phyloP scores from a whole-genome alignment of 768 basidiomycete genomes.

The Amylocystis lapponica region DNA sequence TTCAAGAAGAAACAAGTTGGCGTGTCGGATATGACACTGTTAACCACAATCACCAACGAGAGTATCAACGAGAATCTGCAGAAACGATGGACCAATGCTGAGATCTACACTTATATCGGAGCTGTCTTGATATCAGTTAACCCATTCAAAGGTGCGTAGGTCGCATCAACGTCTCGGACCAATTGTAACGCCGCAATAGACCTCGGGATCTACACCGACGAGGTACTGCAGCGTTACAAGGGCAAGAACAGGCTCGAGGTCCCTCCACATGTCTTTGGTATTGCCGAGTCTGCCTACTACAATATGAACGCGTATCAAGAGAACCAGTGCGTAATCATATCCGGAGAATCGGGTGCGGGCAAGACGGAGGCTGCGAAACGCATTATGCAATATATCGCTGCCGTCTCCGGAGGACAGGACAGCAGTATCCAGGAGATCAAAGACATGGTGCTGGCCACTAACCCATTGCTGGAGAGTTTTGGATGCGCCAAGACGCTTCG shows the following conservation, averaged over 20 bases:
- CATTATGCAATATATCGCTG: slow-evolving; percentile 99
- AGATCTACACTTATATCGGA: slow-evolving; percentile 99
- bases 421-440: slow-evolving; percentile 96
- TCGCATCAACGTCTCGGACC: neutral
- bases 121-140: slow-evolving; percentile 98
- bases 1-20: slow-evolving; percentile 99
- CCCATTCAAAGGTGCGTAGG: slow-evolving; percentile 77
- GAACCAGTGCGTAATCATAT: slow-evolving; percentile 99
- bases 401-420: slow-evolving; percentile 84
- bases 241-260: slow-evolving; percentile 98
- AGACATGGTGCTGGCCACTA: slow-evolving; percentile 99
- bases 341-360: slow-evolving; percentile 97
- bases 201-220: slow-evolving; percentile 96
- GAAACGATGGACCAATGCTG: slow-evolving; percentile 90
- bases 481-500: slow-evolving; percentile 98
- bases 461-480: slow-evolving; percentile 95
- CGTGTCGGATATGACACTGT: slow-evolving; percentile 96
- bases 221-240: slow-evolving; percentile 76
- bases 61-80: slow-evolving; percentile 96
- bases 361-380: slow-evolving; percentile 99
- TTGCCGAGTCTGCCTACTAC: slow-evolving; percentile 96
- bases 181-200: slow-evolving; percentile 39
- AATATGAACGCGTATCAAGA: slow-evolving; percentile 99
- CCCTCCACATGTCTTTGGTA: slow-evolving; percentile 95
- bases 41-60: slow-evolving; percentile 96